Percentiles rank a stretch among this genome's conserved stretches.
phyloP scores from a whole-genome alignment of 2,329 filamentous ascomycete species.

The Penicillium sp. region DNA sequence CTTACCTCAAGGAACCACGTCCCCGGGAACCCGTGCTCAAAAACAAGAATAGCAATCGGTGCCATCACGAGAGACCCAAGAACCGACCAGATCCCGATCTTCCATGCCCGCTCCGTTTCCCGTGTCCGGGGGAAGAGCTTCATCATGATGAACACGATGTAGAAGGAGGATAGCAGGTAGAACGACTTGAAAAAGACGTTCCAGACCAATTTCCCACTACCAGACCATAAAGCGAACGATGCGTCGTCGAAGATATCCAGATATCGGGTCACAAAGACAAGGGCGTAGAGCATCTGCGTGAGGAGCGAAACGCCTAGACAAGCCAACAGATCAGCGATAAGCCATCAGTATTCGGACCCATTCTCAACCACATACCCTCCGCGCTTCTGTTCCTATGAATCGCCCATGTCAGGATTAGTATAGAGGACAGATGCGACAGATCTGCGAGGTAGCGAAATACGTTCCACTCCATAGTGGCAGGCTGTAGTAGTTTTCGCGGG shows the following conservation, averaged over 20 bases:
- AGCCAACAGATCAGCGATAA: constrained; percentile 2
- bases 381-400: constrained; percentile 84
- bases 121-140: constrained; percentile 78
- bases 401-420: constrained; percentile 82
- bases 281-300: constrained; percentile 75
- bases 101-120: constrained; percentile 90
- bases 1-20: constrained; percentile 40
- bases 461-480: constrained; percentile 24
- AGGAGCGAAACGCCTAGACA: constrained; percentile 74
- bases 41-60: constrained; percentile 66
- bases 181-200: constrained; percentile 73
- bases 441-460: constrained; percentile 75
- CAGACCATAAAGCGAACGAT: constrained; percentile 18
- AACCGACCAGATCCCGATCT: constrained; percentile 67
- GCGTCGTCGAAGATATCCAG: constrained; percentile 63
- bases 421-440: constrained; percentile 75
- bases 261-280: constrained; percentile 83
- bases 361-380: constrained; percentile 55
- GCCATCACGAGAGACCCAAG: constrained; percentile 60
- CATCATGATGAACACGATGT: constrained; percentile 84
- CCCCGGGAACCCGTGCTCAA: constrained; percentile 49
- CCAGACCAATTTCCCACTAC: constrained; percentile 7
- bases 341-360: neutral
- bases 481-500: constrained; percentile 1
- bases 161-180: constrained; percentile 77